A percentile compares a stretch with the other conserved stretches of the same genome.
Evolutionary conservation across 371 early-diverging fungal genomes (phyloP).

Genomic region (Ordospora colligata): DNA sequence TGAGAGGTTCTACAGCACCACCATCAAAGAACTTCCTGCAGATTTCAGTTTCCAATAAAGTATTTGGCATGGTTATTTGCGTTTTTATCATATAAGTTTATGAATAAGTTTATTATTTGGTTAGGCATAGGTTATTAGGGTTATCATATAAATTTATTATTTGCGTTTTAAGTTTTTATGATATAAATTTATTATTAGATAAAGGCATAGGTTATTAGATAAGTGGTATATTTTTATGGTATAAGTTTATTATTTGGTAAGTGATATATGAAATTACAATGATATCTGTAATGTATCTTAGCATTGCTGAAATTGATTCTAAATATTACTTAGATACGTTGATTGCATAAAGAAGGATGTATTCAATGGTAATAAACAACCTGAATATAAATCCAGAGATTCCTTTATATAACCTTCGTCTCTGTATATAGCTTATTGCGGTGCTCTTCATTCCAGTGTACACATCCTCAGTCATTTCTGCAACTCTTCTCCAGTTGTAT

Average conservation of each 20-base stretch:
- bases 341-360: background rate
- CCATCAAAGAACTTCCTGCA: conserved; percentile 84
- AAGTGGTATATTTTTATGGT: too few relatives aligned
- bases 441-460: conserved; percentile 1
- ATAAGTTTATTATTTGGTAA: too few relatives aligned
- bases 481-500: conserved; percentile 19
- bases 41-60: conserved; percentile 57
- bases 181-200: too few relatives aligned
- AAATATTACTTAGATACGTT: background rate
- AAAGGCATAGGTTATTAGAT: too few relatives aligned
- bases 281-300: too few relatives aligned
- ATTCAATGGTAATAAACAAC: conserved; percentile 20
- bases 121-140: too few relatives aligned
- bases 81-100: too few relatives aligned
- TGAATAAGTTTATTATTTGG: too few relatives aligned
- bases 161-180: too few relatives aligned
- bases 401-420: background rate
- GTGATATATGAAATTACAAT: too few relatives aligned
- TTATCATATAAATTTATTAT: too few relatives aligned
- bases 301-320: background rate
- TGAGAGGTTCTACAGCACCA: conserved; percentile 91
- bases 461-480: conserved; percentile 12
- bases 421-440: background rate
- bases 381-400: background rate
- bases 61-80: background rate